Base-by-base conservation (phyloP, 2,329 filamentous ascomycete species). In the Penicillium occitanis region DNA sequence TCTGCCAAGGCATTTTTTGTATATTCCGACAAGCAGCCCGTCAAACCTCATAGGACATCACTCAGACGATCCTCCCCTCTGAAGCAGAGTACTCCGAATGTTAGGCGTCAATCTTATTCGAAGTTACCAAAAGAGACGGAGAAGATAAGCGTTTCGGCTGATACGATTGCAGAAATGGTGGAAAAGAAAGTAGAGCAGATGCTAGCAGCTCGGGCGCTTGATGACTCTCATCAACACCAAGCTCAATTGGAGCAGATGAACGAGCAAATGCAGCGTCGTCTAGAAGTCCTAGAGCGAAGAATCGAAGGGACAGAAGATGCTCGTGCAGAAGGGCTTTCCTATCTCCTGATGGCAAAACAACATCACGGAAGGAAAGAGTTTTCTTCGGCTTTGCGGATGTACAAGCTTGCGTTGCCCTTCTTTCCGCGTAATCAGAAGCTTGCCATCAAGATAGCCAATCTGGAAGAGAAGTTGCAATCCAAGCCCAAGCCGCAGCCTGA, bases 101-200 rank as follows among this genome's bases (percentile, higher is more conserved):
- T 71, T 17, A 69, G 70, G 10, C 82, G 86, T 10, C 82, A 84
- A 0, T 78, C 80, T 48, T 88, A 87, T 69, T 75, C 84, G 5
- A 75, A 80, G 1, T 78, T 82, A 2, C 70, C 75, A 10, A 68
- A 71, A 46, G 66, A 65, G 42, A 64, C 72, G 73, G 46, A 70
- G 25, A 68, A 81, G 50, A 69, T 73, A 28, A 44, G 86, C 79
- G 69, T 92, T 8, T 90, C 89, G 0, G 86, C 88, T 19, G 90
- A 88, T 13, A 89, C 89, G 62, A 96, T 98, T 67, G 93, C 97
- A 76, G 91, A 93, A 46, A 88, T 97, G 80, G 92, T 98, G 1
- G 91, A 97, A 77, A 91, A 90, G 71, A 96, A 96, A 73, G 91
- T 98, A 0, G 90, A 90, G 67, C 93, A 97, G 79, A 93, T 95